Evolutionary conservation across 225 moss, liverwort and hornwort species (phyloP), one percentile per base, ranked within the genome.

Genomic region (Rhytidiadelphus loreus): DNA sequence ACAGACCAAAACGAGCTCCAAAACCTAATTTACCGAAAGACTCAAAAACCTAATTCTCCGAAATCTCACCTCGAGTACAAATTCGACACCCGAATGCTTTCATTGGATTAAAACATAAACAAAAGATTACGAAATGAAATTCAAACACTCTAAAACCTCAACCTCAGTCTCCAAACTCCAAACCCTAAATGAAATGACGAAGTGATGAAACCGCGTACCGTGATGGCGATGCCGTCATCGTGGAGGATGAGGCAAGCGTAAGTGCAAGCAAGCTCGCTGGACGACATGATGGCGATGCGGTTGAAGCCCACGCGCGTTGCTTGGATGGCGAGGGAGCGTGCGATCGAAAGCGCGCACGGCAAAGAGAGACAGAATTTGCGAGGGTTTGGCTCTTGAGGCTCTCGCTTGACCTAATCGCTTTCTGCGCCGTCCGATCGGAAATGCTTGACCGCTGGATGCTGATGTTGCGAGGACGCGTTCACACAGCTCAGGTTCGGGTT

Each of bases 161-260:
- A 83, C 46, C 29, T 30, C 15, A 12, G 58, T n/a, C 25, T 46
- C 21, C 73, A 43, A 61, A 39, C n/a, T n/a, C 53, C 0, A 77
- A 65, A 57, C 83, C 83, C 85, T 39, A 80, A 41, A 48, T 25
- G 44, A 68, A 19, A 50, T 22, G 66, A 86, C 13, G 35, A 12
- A 2, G 13, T 23, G 66, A 64, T 17, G 50, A 28, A 23, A 29
- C 12, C 77, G 12, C n/a, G 64, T 89, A 95, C 96, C 64, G 96
- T 96, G 85, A 96, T 93, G 52, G 95, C 93, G 79, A 96, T 96
- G 90, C 96, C 95, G 86, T 96, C 96, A 89, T 96, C 96, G 87
- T 94, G 92, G 35, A 96, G 92, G 73, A 96, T 95, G 85, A 96
- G 94, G 58, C 90, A 91, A 61, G 96, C 95, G 88, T 96, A 96